Base-by-base conservation (phyloP, 306 rosid species). In the Cotoneaster glaucophyllus region DNA sequence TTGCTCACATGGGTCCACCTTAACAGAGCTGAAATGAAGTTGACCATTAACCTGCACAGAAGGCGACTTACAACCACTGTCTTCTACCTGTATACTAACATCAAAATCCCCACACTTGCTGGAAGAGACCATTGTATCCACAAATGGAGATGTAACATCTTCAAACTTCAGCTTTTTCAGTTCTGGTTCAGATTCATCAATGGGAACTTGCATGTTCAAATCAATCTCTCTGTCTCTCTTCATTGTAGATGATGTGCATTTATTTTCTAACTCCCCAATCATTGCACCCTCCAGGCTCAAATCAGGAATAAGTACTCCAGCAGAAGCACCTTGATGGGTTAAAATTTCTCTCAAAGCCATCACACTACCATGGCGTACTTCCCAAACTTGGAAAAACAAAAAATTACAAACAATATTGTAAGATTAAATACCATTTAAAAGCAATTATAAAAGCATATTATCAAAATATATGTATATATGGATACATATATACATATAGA, bases 331-430 rank as follows among this genome's bases (percentile, higher is more conserved):
- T 88, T 95, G 98, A 84, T 95, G 93, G 5, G 97, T 88, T 78
- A 95, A 90, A 84, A 95, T 86, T 81, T 95, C 98, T 80, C 98
- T 95, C 81, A 92, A 67, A 62, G 98, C 98, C 98, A 95, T 95
- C 80, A 95, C 95, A 69, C 97, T 85, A 41, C 98, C 98, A 88
- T 95, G 98, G 50, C 97, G 97, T 41, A 95, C 75, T 85, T 92
- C 98, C 98, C 98, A 95, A 80, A 87, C 98, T 95, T 59, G 24
- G 68, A 26, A 59, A 59, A 52, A 73, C 2, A 13, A 59, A 61
- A 25, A 3, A 22, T 18, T 12, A 15, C 83, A 67, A 56, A 77
- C 67, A 37, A 71, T 29, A 85, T 13, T 67, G 79, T 69, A 29
- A 83, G 69, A 77, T 67, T 70, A 54, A 52, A 3, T 50, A 81